These are phyloP conservation scores for Taiwanofungus camphoratus DNA, from an alignment of 1,284 basidiomycete species.

Conservation along the genomic window DNA sequence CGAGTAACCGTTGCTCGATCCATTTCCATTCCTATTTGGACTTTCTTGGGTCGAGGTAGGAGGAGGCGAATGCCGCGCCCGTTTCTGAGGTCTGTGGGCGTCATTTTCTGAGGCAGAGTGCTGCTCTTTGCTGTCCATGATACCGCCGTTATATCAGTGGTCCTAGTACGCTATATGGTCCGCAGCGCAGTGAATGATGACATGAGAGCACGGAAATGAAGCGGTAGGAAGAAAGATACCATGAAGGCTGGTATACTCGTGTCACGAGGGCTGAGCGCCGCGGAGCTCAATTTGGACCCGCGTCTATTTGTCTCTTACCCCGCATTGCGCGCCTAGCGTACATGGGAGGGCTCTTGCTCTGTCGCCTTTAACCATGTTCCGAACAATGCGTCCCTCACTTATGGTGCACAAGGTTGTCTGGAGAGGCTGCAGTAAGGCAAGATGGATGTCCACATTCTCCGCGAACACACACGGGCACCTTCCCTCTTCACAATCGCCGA, in stretches of 20 bases:
- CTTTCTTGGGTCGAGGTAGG: conserved; percentile 3
- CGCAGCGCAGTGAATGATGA: too few species aligned
- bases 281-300: too few species aligned
- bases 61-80: conserved; percentile 25
- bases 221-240: too few species aligned
- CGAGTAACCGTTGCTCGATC: conserved; percentile 15
- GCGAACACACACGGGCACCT: conserved; percentile 27
- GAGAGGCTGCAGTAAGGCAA: conserved; percentile 20
- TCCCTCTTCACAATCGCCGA: conserved; percentile 59
- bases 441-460: conserved; percentile 22
- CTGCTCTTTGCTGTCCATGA: conserved; percentile 19
- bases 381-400: conserved; percentile 16
- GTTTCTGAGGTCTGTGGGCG: conserved; percentile 25
- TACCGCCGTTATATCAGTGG: too few species aligned
- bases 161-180: too few species aligned
- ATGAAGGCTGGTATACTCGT: too few species aligned
- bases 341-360: too few species aligned
- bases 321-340: too few species aligned
- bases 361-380: too few species aligned
- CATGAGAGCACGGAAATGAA: too few species aligned
- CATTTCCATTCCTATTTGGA: conserved; percentile 15
- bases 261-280: too few species aligned
- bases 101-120: conserved; percentile 26
- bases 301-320: too few species aligned
- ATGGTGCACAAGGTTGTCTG: conserved; percentile 6